phyloP scores from a whole-genome alignment of 768 basidiomycete genomes.

The Rubroboletus satanas region DNA sequence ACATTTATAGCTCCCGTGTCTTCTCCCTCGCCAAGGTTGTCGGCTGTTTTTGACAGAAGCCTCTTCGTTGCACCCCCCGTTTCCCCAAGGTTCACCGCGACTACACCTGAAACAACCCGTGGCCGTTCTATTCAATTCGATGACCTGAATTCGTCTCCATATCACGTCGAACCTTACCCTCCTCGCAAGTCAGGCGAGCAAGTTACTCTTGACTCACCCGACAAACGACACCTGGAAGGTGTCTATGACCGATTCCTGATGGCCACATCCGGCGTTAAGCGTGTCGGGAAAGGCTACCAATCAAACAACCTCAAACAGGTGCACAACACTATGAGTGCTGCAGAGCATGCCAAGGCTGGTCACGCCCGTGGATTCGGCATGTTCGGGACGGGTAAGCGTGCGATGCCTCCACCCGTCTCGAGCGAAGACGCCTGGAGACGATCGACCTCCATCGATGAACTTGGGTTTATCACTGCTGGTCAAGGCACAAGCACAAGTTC shows the following conservation, averaged over 20 bases:
- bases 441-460: constrained; percentile 57
- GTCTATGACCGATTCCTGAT: constrained; percentile 82
- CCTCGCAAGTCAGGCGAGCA: constrained; percentile 39
- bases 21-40: constrained; percentile 50
- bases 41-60: constrained; percentile 63
- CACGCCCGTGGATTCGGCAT: constrained; percentile 27
- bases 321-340: constrained; percentile 26
- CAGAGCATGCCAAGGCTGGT: constrained; percentile 19
- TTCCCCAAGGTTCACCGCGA: constrained; percentile 31
- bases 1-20: constrained; percentile 31
- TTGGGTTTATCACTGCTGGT: constrained; percentile 49
- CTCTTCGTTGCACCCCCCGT: constrained; percentile 59
- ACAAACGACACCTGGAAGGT: constrained; percentile 59
- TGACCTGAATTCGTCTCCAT: constrained; percentile 59
- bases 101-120: constrained; percentile 19
- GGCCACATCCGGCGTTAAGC: constrained; percentile 77
- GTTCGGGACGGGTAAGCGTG: constrained; percentile 38
- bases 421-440: constrained; percentile 52
- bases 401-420: constrained; percentile 71
- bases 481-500: constrained; percentile 22
- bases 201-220: constrained; percentile 47
- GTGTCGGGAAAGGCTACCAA: constrained; percentile 77
- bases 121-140: constrained; percentile 21
- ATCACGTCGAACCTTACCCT: constrained; percentile 64
- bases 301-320: constrained; percentile 55